A percentile compares a stretch with the other conserved stretches of the same genome.
phyloP scores from a whole-genome alignment of 306 rosid genomes.

The Lathyrus sativus region DNA sequence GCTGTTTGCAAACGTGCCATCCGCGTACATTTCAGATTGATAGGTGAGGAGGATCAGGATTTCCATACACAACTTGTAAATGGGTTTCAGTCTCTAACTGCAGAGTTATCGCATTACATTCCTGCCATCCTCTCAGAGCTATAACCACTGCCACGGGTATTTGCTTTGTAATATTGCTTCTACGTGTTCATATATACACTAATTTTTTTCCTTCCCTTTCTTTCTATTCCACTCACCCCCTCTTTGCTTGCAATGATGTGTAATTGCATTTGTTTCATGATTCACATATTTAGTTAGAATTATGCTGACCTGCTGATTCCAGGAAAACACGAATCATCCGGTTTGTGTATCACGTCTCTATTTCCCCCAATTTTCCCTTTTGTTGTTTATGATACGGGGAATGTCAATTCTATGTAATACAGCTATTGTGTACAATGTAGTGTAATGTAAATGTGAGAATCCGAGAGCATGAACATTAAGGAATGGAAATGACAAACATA shows the following conservation, averaged over 20 bases:
- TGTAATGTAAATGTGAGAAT: no score
- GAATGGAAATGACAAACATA: no score
- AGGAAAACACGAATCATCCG: conserved; percentile 32
- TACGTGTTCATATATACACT: conserved; percentile 42
- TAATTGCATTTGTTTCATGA: conserved; percentile 37
- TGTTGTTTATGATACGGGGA: conserved; percentile 32
- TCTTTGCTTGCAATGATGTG: conserved; percentile 30
- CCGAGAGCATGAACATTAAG: no score
- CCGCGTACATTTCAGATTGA: conserved; percentile 86
- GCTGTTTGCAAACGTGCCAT: conserved; percentile 99
- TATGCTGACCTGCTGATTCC: conserved; percentile 35
- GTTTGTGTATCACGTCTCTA: conserved; percentile 42
- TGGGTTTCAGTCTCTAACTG: conserved; percentile 94
- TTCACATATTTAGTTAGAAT: conserved; percentile 38
- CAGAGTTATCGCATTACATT: conserved; percentile 92
- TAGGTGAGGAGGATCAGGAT: conserved; percentile 98
- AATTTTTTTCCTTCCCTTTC: not conserved
- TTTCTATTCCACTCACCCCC: not conserved
- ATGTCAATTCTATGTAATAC: conserved; percentile 32
- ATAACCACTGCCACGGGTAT: conserved; percentile 45
- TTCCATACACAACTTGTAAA: conserved; percentile 98
- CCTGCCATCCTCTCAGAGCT: conserved; percentile 96
- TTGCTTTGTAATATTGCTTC: conserved; percentile 36
- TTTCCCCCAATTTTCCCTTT: conserved; percentile 11
- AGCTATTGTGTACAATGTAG: no score